Base-by-base conservation (phyloP, 176 grass and related monocot genomes). In the Musa schizocarpa region DNA sequence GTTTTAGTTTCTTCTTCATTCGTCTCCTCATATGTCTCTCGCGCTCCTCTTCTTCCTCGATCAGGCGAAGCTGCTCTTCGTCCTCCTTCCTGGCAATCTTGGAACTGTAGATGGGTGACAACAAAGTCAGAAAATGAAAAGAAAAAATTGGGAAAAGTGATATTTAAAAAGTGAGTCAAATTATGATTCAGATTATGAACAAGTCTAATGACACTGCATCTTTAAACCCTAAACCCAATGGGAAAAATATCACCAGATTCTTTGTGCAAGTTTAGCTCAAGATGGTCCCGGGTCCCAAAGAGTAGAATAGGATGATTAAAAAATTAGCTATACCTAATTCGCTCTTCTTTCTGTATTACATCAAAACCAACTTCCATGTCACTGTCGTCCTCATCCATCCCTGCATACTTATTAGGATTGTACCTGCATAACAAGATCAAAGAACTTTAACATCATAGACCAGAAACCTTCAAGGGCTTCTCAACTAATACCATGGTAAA, bases 341-440 rank as follows among this genome's bases (percentile, higher is more conserved):
- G 89, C 68, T 98, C 94, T 85, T 98, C 94, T 65, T 83, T 91
- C 13, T 91, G 80, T 75, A 98, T 91, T 25, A 77, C 81, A 73
- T 87, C 74, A 63, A 87, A 97, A 74, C 77, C 82, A 62, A 78
- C 88, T 78, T 87, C 94, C 94, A 98, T 98, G 75, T 93, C 72
- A 54, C 84, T 82, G 24, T 87, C 88, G 66, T 93, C 90, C 49
- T 85, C 88, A 69, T 93, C 90, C 23, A 22, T 77, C 72, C 64
- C 88, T 13, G 70, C 55, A 61, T 69, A 97, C 68, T 82, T 87
- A 1, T 23, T 68, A 53, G 83, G 92, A 78, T 93, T 51, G 27
- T 97, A 97, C 22, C 94, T 97, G 83, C 88, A 92, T 43, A 83
- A 13, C 24, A n/a, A 25, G 2, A 71, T n/a, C 10, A 79, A 77